These are phyloP conservation scores for Beauveria scarabaeidicola DNA, from an alignment of 2,329 filamentous ascomycete species.

Conservation along the genomic window DNA sequence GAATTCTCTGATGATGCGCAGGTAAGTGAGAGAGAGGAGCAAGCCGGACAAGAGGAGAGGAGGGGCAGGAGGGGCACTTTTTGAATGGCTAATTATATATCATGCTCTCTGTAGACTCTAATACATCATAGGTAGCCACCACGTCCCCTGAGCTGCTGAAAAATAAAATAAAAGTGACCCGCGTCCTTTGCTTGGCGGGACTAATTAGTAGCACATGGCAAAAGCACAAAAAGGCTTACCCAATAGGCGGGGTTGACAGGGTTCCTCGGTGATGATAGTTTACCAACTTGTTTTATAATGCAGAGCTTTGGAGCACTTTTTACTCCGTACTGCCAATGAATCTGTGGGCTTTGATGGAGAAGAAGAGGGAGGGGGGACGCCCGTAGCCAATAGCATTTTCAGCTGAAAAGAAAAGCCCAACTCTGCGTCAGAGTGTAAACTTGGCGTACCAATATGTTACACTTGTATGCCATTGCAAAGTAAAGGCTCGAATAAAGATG, in stretches of 20 bases:
- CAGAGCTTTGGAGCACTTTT: background rate
- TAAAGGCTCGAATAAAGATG: background rate
- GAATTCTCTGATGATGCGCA: background rate
- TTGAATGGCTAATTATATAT: background rate
- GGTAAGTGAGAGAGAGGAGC: background rate
- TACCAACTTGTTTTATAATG: background rate
- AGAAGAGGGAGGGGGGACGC: background rate
- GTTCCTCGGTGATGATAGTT: too few species aligned
- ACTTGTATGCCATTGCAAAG: too few species aligned
- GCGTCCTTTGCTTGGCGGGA: background rate
- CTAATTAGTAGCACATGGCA: background rate
- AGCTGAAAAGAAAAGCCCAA: background rate
- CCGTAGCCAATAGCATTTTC: background rate
- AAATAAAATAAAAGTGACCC: background rate
- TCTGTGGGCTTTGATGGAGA: background rate
- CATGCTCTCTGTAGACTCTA: background rate
- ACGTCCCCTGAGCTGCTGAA: slow-evolving; percentile 8
- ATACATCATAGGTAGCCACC: background rate
- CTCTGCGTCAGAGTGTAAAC: too few species aligned
- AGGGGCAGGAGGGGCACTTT: background rate
- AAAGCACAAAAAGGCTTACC: background rate
- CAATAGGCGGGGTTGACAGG: background rate
- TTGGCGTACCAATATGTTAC: too few species aligned
- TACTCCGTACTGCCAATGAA: background rate
- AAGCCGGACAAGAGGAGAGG: background rate